These are phyloP conservation scores for Ramichloridium luteum DNA, from an alignment of 2,329 filamentous ascomycete genomes.

Conservation along the genomic window DNA sequence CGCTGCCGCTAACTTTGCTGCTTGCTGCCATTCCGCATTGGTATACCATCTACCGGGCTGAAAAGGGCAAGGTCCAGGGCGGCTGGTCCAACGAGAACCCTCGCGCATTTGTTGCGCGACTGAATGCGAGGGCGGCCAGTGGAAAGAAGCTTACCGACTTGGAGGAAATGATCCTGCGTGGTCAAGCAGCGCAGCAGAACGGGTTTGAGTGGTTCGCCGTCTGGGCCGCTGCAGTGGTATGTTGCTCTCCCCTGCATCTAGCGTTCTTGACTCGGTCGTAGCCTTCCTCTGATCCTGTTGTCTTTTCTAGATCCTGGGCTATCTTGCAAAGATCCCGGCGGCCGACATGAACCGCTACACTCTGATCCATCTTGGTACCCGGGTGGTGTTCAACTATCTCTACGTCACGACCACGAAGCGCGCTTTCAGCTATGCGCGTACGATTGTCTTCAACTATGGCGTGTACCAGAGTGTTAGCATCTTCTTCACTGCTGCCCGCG, in stretches of 20 bases:
- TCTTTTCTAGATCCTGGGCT: slow-evolving; percentile 2
- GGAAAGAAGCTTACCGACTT: background rate
- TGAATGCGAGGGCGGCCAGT: slow-evolving; percentile 1
- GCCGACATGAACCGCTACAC: slow-evolving; percentile 2
- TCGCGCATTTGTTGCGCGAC: slow-evolving; percentile 3
- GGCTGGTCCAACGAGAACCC: slow-evolving; percentile 4
- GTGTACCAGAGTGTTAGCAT: background rate
- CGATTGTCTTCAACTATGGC: background rate
- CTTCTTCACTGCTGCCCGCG: slow-evolving; percentile 1
- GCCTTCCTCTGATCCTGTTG: background rate
- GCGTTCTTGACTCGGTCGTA: background rate
- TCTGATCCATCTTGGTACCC: background rate
- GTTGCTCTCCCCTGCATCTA: slow-evolving; percentile 1
- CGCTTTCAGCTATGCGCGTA: slow-evolving; percentile 2
- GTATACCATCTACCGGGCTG: slow-evolving; percentile 3
- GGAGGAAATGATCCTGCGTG: slow-evolving; percentile 2
- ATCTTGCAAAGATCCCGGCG: slow-evolving; percentile 1
- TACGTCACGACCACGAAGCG: slow-evolving; percentile 1
- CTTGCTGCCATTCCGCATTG: slow-evolving; percentile 2
- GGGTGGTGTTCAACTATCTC: slow-evolving; percentile 1
- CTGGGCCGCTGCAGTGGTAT: slow-evolving; percentile 2
- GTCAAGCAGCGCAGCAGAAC: slow-evolving; percentile 3
- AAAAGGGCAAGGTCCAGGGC: slow-evolving; percentile 2
- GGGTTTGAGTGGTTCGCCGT: slow-evolving; percentile 3
- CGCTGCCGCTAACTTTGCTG: slow-evolving; percentile 1